Evolutionary conservation across 192 early-diverging fungal species (phyloP), one percentile per base, ranked within the genome.

Genomic region (Blastocladiella britannica): DNA sequence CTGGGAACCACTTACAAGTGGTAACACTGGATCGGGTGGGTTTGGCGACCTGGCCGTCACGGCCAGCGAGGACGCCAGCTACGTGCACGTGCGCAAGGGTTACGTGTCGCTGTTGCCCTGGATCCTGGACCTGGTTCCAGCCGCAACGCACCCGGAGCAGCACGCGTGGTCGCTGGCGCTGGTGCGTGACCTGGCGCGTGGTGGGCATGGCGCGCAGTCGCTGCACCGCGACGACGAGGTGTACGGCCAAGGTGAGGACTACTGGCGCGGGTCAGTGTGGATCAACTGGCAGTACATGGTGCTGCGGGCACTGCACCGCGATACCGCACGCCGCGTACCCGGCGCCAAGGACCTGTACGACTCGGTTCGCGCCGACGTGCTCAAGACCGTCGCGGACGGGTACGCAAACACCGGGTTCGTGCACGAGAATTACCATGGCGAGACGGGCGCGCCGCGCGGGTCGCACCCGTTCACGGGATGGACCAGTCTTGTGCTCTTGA

Each of bases 401-500:
- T 96, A 88, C 65, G 57, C 72, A 51, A 57, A 71, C 18, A 85
- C 86, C 3, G 83, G 87, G 15, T 92, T 81, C 67, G 79, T 87
- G 28, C 92, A 88, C 88, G 89, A 96, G 68, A 87, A 96, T 66
- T 96, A 92, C 67, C 82, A 79, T 7, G 74, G 79, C 4, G 66
- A 68, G 51, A 78, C 74, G 28, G 92, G 92, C 26, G 54, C 72
- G 29, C 87, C 89, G 0, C 67, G 76, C 59, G 72, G 87, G 52
- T 87, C 85, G 54, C 92, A 90, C 73, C 92, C 92, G 47, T 96
- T 96, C 60, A 93, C 89, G 15, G 92, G 92, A 6, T 96, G 92
- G 92, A 91, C 87, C 0, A 72, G 85, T 43, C 71, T 90, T 54
- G 72, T 91, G 12, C 65, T 85, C 12, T 65, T 85, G 25, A 85